Evolutionary conservation across 2,329 filamentous ascomycete species (phyloP), one percentile per base, ranked within the genome.

Genomic region (Verticillium klebahnii): DNA sequence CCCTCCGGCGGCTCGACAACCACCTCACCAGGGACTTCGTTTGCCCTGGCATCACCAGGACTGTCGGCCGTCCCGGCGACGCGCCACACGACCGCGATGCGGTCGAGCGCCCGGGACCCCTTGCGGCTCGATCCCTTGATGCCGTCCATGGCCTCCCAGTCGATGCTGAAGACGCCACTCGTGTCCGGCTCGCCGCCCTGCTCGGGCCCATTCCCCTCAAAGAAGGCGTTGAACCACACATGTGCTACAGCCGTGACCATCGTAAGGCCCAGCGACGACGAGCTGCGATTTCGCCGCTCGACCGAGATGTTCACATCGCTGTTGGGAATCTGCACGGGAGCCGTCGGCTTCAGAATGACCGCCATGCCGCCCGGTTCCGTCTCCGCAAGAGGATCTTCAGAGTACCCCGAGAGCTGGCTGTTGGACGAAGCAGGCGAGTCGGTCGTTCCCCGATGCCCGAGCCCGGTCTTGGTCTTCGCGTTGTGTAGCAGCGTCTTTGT

Each of bases 201-300:
- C 70, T 93, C 90, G 0, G 89, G 88, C 0, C 90, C 90, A 23
- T 85, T 79, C 55, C 93, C 93, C 76, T 98, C 95, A 69, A 98
- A 98, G 75, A 88, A 98, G 1, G 88, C 82, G 71, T 99, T 99
- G 80, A 97, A 97, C 95, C 95, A 99, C 17, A 97, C 91, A 70
- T 98, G 94, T 0, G 93, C 93, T 11, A 98, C 89, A 0, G 93
- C 89, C 0, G 94, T 97, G 3, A 97, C 92, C 88, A 98, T 92
- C 0, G 92, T 93, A 67, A 92, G 85, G 1, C 92, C 90, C 74
- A 95, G 89, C 11, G 85, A 86, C 69, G 90, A 91, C 5, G 85
- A 84, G 1, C 90, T 87, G 69, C 89, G 90, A 75, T 93, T 96
- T 39, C 93, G 87, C 8, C 92, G 86, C 76, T 98, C 93, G 29